Evolutionary conservation across 2,329 filamentous ascomycete species (phyloP).

Genomic region (Gnomoniopsis sp.): DNA sequence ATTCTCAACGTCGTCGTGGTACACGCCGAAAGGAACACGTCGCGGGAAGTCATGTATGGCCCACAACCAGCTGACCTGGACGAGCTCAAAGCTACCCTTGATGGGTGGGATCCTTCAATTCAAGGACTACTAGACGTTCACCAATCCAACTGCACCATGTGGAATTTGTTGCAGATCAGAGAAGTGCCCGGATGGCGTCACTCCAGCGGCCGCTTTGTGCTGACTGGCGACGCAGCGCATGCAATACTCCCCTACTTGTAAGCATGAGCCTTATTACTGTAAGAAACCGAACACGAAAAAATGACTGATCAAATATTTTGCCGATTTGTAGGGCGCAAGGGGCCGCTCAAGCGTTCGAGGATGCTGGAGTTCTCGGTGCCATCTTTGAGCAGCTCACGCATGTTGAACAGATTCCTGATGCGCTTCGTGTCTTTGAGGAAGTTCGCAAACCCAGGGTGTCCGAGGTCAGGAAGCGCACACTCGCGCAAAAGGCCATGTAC

Average conservation of each 20-base stretch:
- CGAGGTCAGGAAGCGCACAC: neutral
- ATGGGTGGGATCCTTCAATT: neutral
- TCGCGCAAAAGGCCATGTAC: neutral
- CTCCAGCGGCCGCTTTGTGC: neutral
- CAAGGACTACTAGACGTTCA: neutral
- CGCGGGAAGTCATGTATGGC: neutral
- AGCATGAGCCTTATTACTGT: too few species aligned
- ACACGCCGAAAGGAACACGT: neutral
- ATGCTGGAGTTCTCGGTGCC: neutral
- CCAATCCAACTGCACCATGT: neutral
- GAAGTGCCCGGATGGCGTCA: neutral
- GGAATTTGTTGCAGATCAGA: neutral
- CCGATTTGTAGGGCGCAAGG: too few species aligned
- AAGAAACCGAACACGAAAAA: too few species aligned
- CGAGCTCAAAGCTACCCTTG: neutral
- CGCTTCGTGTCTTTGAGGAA: neutral
- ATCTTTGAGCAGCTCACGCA: neutral
- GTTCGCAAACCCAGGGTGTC: neutral
- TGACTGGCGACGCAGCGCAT: slow-evolving; percentile 5
- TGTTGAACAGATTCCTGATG: neutral
- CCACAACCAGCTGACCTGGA: neutral
- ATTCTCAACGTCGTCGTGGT: slow-evolving; percentile 1
- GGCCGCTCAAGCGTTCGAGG: neutral
- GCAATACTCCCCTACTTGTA: slow-evolving; percentile 4
- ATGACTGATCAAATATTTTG: too few species aligned